Base-by-base conservation (phyloP, 352 stramenopile species). In the Peronospora belbahrii region DNA sequence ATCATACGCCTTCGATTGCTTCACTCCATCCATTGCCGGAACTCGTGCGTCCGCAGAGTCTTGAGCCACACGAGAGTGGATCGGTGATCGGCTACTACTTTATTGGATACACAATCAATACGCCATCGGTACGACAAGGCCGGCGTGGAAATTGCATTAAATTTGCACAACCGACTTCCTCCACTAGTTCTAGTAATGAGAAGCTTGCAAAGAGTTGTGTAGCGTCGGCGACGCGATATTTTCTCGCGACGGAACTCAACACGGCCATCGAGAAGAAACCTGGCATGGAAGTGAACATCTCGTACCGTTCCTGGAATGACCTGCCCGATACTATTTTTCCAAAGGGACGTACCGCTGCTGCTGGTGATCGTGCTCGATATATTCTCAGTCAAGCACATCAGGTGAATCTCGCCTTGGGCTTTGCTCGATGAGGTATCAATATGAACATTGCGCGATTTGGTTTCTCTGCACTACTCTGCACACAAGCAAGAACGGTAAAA, bases 341-440 rank as follows among this genome's bases (percentile, higher is more conserved):
- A 5, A 54, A 71, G 15, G 76, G 80, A 0, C 69, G 73, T 28
- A 55, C 52, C n/a, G 65, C 67, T 14, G 81, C 76, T 2, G 66
- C 81, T 8, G 80, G 79, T 1, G 74, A 94, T 32, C 83, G 83
- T 19, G 83, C 83, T 17, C 65, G 76, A 25, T 87, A 77, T 65
- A 89, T 91, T 51, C 52, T 94, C 44, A 84, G 66, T 50, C 69
- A 76, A 45, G 79, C 73, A 7, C 82, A 93, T 47, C 72, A 66
- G 19, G 53, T 70, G 13, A 71, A 93, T 45, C 53, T 89, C 18
- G 65, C 75, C 1, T 37, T 70, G 30, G 72, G 72, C 7, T 60
- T 74, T 18, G 62, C 62, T 44, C 65, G 60, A 41, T 85, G 61
- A 70, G 33, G 11, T 49, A 44, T 48, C 31, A 48, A 60, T 50